Evolutionary conservation across 2,329 filamentous ascomycete genomes (phyloP), one percentile per base, ranked within the genome.

Genomic region (Diaporthe helianthi): DNA sequence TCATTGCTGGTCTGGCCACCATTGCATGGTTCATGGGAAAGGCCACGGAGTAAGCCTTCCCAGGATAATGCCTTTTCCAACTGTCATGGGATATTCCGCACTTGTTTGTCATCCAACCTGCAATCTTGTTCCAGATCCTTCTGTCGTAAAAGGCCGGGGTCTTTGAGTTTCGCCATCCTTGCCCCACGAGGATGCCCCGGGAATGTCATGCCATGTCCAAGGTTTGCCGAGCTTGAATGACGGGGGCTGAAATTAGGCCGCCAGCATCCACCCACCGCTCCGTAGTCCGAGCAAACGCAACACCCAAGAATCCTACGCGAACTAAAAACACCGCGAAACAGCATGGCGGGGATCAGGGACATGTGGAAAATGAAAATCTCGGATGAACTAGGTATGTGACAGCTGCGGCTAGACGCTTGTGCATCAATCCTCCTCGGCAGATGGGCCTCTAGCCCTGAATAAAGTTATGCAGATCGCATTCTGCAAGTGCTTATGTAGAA

Each of bases 1-100:
- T 83, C 4, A 74, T 84, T 1, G 75, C 86, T 0, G 84, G 82
- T 0, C 79, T 76, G 7, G 75, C 82, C 10, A 80, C 85, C 60
- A 86, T 85, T 65, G 71, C 73, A 1, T 76, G 75, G 9, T 81
- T 84, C 47, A 68, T 66, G 0, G 55, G 65, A 1, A 24, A 51
- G 1, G 46, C 74, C 1, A 41, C 72, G 0, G 65, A n/a, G n/a
- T n/a, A n/a, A n/a, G n/a, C n/a, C n/a, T n/a, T n/a, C n/a, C n/a
- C n/a, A n/a, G n/a, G n/a, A n/a, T n/a, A n/a, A n/a, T n/a, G n/a
- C n/a, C n/a, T n/a, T n/a, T n/a, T n/a, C n/a, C n/a, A 31, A 0
- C 4, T 64, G 2, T 55, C 64, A 8, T 79, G 79, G 77, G 26
- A 72, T 74, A 15, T 47, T 81, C 0, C 67, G 70, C 0, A 17